A percentile compares a stretch with the other conserved stretches of the same genome.
These are phyloP conservation scores for Pyrus pyrifolia DNA, from an alignment of 306 rosid species.

Conservation along the genomic window DNA sequence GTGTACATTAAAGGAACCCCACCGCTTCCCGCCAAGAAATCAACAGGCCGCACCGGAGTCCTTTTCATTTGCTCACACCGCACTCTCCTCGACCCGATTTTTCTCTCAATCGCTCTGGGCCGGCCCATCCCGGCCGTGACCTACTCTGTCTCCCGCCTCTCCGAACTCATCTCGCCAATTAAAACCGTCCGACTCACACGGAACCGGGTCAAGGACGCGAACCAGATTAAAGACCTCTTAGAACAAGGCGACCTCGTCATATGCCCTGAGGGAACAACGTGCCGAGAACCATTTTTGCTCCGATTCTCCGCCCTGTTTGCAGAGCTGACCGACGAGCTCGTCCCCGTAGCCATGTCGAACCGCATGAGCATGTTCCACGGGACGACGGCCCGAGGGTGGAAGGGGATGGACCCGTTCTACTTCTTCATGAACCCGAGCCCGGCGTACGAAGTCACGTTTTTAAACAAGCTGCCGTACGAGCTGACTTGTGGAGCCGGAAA, in stretches of 20 bases:
- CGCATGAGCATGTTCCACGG: constrained; percentile 82
- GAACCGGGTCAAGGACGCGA: constrained; percentile 48
- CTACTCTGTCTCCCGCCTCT: constrained; percentile 73
- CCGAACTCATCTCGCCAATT: constrained; percentile 64
- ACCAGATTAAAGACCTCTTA: constrained; percentile 58
- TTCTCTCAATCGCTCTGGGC: constrained; percentile 70
- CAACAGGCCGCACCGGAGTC: constrained; percentile 33
- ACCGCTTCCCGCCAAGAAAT: constrained; percentile 43
- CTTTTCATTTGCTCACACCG: constrained; percentile 73
- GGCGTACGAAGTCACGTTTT: constrained; percentile 51
- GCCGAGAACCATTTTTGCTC: constrained; percentile 59
- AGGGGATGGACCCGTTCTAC: constrained; percentile 86
- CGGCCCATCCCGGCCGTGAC: constrained; percentile 76
- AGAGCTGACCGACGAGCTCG: constrained; percentile 54
- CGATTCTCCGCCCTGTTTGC: constrained; percentile 69
- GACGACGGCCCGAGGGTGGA: constrained; percentile 75
- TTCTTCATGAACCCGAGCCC: constrained; percentile 91
- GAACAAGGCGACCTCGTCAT: constrained; percentile 65
- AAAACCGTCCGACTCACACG: constrained; percentile 58
- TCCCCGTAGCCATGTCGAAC: constrained; percentile 73
- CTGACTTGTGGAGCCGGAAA: constrained; percentile 52
- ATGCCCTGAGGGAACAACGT: constrained; percentile 76
- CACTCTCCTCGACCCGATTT: constrained; percentile 70
- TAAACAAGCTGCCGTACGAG: constrained; percentile 62
- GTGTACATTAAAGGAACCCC: constrained; percentile 60